These are phyloP conservation scores for Claviceps sp. DNA, from an alignment of 2,329 filamentous ascomycete species.

Conservation along the genomic window DNA sequence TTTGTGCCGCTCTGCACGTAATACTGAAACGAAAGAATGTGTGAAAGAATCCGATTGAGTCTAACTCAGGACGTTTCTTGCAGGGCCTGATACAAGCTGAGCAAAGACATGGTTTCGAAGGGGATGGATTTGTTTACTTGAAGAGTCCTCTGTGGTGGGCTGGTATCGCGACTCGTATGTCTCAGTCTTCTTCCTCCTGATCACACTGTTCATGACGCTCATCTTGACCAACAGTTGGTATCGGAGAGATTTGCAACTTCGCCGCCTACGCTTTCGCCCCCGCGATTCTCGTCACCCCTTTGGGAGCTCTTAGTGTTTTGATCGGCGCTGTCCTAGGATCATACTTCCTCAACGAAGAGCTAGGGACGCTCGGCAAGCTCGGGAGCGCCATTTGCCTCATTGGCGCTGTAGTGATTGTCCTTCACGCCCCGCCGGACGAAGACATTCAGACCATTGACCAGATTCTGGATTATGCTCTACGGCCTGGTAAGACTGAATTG, in stretches of 20 bases:
- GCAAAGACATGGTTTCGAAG: slow-evolving; percentile 87
- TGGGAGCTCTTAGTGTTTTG: slow-evolving; percentile 85
- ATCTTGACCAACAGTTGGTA: slow-evolving; percentile 48
- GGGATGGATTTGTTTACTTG: slow-evolving; percentile 88
- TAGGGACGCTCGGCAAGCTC: slow-evolving; percentile 84
- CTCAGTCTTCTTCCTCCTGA: neutral
- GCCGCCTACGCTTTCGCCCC: slow-evolving; percentile 96
- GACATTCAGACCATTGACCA: slow-evolving; percentile 84
- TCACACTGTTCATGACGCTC: neutral
- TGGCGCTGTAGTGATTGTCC: slow-evolving; percentile 90
- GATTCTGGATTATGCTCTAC: slow-evolving; percentile 79
- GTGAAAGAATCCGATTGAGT: neutral
- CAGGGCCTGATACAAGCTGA: slow-evolving; percentile 83
- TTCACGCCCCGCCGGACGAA: slow-evolving; percentile 90
- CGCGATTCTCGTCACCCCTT: slow-evolving; percentile 91
- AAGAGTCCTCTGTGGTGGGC: slow-evolving; percentile 96
- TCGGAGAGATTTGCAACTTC: slow-evolving; percentile 94
- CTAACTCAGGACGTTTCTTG: neutral
- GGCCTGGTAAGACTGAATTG: slow-evolving; percentile 53
- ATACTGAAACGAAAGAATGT: too few species aligned
- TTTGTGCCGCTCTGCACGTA: slow-evolving; percentile 20
- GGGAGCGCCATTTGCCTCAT: slow-evolving; percentile 94
- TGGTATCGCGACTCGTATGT: slow-evolving; percentile 75
- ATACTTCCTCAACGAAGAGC: slow-evolving; percentile 81
- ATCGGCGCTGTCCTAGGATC: slow-evolving; percentile 91